Percentiles rank a stretch among this genome's conserved stretches.
These are phyloP conservation scores for Schizophyllum commune DNA, from an alignment of 1,284 basidiomycete species.

Conservation along the genomic window DNA sequence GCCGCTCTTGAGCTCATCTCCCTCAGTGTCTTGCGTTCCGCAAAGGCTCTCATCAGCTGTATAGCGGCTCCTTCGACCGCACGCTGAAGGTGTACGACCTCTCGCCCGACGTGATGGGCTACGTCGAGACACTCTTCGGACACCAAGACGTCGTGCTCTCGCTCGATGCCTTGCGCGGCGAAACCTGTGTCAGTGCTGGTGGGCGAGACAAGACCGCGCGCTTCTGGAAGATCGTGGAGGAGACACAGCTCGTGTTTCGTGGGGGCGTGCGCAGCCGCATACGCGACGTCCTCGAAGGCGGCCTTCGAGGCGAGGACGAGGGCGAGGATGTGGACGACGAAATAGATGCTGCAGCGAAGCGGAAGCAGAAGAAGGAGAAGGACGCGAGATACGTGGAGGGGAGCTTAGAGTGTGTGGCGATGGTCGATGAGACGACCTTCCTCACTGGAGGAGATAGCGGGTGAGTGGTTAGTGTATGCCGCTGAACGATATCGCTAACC, in stretches of 20 bases:
- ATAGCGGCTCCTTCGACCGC: constrained; percentile 85
- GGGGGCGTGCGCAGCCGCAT: constrained; percentile 81
- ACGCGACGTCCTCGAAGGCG: constrained; percentile 77
- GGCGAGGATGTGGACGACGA: constrained; percentile 31
- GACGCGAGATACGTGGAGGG: constrained; percentile 75
- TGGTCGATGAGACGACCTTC: constrained; percentile 93
- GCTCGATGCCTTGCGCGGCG: constrained; percentile 76
- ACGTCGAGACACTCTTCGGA: constrained; percentile 95
- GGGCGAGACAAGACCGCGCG: constrained; percentile 87
- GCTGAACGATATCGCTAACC: neutral
- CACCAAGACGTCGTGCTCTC: constrained; percentile 87
- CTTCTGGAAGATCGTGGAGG: constrained; percentile 97
- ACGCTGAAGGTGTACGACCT: constrained; percentile 90
- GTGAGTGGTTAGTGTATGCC: constrained; percentile 31
- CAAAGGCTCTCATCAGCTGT: constrained; percentile 78
- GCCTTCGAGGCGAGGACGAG: constrained; percentile 53
- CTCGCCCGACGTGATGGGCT: constrained; percentile 71
- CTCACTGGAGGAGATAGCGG: constrained; percentile 94
- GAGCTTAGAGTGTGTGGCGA: constrained; percentile 85
- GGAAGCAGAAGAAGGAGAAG: constrained; percentile 23
- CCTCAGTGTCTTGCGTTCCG: constrained; percentile 72
- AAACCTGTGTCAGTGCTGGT: constrained; percentile 84
- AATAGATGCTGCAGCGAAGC: constrained; percentile 25
- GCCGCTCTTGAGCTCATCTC: constrained; percentile 2
- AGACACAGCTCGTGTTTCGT: constrained; percentile 92